Conservation (phyloP, 1,284 basidiomycete species). For the Agaricales sp. region DNA sequence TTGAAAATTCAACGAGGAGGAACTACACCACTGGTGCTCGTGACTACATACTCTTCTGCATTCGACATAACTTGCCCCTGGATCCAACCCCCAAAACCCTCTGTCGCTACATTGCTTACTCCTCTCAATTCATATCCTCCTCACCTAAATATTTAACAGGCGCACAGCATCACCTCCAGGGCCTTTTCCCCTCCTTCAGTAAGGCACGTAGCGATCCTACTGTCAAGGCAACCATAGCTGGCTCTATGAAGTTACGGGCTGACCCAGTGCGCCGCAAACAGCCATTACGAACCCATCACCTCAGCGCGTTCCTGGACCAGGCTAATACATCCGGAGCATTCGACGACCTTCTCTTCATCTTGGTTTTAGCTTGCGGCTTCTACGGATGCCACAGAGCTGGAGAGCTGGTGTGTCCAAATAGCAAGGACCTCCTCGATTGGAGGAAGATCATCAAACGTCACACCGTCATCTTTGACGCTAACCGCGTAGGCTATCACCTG, state of each 20-base stretch:
- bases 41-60: conserved; percentile 17
- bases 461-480: neutral
- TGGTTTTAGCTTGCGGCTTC: neutral
- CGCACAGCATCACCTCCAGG: conserved; percentile 10
- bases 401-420: neutral
- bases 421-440: conserved; percentile 2
- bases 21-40: no score
- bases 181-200: conserved; percentile 12
- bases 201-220: conserved; percentile 3
- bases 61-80: conserved; percentile 10
- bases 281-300: neutral
- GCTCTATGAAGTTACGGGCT: conserved; percentile 13
- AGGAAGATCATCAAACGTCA: conserved; percentile 1
- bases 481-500: neutral
- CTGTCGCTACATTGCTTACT: conserved; percentile 13
- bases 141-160: conserved; percentile 14
- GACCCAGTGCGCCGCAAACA: neutral
- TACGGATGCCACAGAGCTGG: conserved; percentile 1
- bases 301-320: neutral
- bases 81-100: conserved; percentile 15
- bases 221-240: conserved; percentile 11
- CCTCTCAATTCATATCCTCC: conserved; percentile 13
- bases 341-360: neutral
- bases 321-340: neutral
- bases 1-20: no score